phyloP scores from a whole-genome alignment of 345 rosid species.

The Populus ilicifolia region DNA sequence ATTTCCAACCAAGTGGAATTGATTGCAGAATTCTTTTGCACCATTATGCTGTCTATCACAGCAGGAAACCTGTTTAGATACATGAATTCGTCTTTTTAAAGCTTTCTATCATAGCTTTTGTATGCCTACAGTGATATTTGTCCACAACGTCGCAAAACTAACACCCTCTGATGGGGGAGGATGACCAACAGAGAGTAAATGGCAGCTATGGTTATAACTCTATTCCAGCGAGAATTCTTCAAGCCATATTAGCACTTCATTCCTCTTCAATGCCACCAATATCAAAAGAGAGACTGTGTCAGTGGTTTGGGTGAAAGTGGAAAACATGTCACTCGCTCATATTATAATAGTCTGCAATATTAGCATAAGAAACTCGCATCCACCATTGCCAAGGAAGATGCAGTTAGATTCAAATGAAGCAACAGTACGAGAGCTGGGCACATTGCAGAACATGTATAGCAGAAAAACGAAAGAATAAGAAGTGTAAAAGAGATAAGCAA shows the following conservation, averaged over 20 bases:
- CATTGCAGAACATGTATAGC: not conserved
- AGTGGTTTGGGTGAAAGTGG: not conserved
- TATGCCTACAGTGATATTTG: not conserved
- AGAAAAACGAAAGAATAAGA: too few species aligned
- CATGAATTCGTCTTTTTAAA: constrained; percentile 24
- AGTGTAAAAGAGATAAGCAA: too few species aligned
- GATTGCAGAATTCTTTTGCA: too few species aligned
- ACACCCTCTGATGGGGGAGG: not conserved
- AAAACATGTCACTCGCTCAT: too few species aligned
- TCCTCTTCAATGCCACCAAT: constrained; percentile 41
- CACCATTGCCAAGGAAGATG: not conserved
- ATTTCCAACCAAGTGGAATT: too few species aligned
- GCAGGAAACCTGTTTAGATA: too few species aligned
- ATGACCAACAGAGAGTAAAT: not conserved
- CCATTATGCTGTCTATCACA: too few species aligned
- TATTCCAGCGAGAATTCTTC: constrained; percentile 44
- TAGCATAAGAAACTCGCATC: not conserved
- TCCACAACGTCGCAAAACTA: constrained; percentile 1
- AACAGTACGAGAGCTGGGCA: not conserved
- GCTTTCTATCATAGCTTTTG: too few species aligned
- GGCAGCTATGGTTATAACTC: not conserved
- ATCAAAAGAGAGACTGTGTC: not conserved
- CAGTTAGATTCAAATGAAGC: not conserved
- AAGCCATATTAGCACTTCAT: constrained; percentile 71
- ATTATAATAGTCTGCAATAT: not conserved